Evolutionary conservation across 768 basidiomycete genomes (phyloP).

Genomic region (Leccinum imitatum): DNA sequence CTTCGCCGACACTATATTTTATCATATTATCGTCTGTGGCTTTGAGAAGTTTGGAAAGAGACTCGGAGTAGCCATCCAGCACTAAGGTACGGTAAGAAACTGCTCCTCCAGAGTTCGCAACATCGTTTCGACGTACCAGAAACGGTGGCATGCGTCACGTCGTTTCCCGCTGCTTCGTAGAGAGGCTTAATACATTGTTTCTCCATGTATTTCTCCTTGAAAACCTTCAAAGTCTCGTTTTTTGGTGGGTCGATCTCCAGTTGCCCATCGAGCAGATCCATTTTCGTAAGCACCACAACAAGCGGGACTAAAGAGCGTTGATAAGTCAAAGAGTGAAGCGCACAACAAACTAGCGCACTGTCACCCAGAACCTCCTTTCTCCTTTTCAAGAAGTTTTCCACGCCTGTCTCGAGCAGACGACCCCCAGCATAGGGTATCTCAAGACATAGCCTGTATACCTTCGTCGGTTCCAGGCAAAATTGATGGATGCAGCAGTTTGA

Average conservation of each 20-base stretch:
- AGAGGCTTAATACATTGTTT: conserved; percentile 7
- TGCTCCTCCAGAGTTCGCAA: neutral
- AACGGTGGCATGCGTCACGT: conserved; percentile 2
- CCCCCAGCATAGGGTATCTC: conserved; percentile 14
- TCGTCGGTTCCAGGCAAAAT: neutral
- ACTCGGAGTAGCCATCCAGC: conserved; percentile 1
- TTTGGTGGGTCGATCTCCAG: conserved; percentile 4
- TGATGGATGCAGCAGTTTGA: neutral
- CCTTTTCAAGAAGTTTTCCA: conserved; percentile 10
- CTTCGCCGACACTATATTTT: conserved; percentile 9
- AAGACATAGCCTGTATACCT: conserved; percentile 13
- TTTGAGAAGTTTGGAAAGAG: conserved; percentile 4
- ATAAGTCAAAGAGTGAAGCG: neutral
- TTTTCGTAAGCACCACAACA: conserved; percentile 18
- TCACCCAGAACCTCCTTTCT: conserved; percentile 9
- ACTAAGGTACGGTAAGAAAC: conserved; percentile 3
- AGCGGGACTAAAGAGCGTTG: conserved; percentile 8
- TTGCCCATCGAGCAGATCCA: conserved; percentile 6
- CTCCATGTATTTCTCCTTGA: neutral
- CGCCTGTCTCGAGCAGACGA: conserved; percentile 15
- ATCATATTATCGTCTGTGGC: conserved; percentile 8
- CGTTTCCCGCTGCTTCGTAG: neutral
- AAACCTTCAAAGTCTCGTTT: neutral
- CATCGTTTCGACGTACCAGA: conserved; percentile 7
- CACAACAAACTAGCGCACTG: neutral